Evolutionary conservation across 1,139 yeast genomes (phyloP).

Genomic region (Keqinozyma sinolaborantium): DNA sequence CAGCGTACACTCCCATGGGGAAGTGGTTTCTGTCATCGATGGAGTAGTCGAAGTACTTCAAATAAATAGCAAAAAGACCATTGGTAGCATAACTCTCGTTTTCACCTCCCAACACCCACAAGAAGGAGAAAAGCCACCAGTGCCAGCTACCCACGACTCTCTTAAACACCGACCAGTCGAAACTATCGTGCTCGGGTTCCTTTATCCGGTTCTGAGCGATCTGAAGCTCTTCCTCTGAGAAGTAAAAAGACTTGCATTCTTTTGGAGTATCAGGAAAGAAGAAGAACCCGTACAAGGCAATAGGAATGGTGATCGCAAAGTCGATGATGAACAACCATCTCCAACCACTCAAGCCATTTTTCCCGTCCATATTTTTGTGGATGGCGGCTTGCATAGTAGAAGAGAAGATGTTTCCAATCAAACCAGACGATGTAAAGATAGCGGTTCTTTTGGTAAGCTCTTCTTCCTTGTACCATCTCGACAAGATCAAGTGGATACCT

Average conservation of each 20-base stretch:
- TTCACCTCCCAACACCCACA: conserved; percentile 61
- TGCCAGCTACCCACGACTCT: conserved; percentile 56
- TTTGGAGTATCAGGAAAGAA: conserved; percentile 61
- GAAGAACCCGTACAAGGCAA: conserved; percentile 50
- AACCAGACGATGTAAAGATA: conserved; percentile 50
- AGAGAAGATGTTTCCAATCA: conserved; percentile 48
- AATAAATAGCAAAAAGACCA: conserved; percentile 51
- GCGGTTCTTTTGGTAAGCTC: conserved; percentile 47
- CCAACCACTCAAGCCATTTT: conserved; percentile 33
- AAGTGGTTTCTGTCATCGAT: conserved; percentile 48
- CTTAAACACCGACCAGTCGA: conserved; percentile 41
- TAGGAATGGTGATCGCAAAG: conserved; percentile 38
- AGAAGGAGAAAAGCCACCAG: conserved; percentile 52
- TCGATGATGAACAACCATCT: conserved; percentile 39
- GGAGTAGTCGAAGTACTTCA: conserved; percentile 39
- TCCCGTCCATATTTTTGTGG: conserved; percentile 26
- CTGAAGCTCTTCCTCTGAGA: conserved; percentile 32
- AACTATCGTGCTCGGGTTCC: conserved; percentile 27
- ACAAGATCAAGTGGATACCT: conserved; percentile 51
- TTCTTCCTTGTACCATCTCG: conserved; percentile 49
- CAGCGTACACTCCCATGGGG: conserved; percentile 57
- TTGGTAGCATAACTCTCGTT: conserved; percentile 53
- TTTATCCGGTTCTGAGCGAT: conserved; percentile 20
- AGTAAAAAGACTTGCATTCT: conserved; percentile 30
- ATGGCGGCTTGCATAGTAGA: conserved; percentile 35